Base-by-base conservation (phyloP, 257 asterid species). In the Pogostemon cablin region DNA sequence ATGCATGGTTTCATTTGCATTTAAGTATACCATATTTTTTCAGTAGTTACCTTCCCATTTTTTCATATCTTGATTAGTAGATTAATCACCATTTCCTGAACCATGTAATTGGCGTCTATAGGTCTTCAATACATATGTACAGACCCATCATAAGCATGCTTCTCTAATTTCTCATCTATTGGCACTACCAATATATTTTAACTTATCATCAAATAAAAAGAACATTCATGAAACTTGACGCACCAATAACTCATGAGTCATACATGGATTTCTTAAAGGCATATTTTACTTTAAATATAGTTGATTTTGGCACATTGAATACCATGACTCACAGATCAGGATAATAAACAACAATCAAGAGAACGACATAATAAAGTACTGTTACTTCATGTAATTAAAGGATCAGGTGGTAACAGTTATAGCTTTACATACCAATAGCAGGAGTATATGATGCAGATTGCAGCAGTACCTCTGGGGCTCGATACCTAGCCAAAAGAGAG, bases 381-480 rank as follows among this genome's bases (percentile, higher is more conserved):
- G 50, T 20, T 12, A 66, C 62, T 48, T 58, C 50, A 41, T 54
- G 47, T 10, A 63, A 40, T 7, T 49, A 57, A 63, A 58, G 10
- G 59, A 54, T 25, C 41, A 72, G 9, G 6, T 41, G 40, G 39
- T 9, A 55, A 38, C 55, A 68, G 71, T 7, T 47, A 44, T 35
- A 72, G 73, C 37, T 32, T 67, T 71, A 53, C 89, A 77, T 86
- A 93, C 99, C 99, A 59, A 93, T 80, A 47, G 97, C 91, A 82
- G 99, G 90, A 67, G 95, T 83, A 70, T 93, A 93, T 68, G 79
- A 82, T 56, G 89, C 80, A 57, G 92, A 87, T 44, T 82, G 96
- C 88, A 93, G 71, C 82, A 93, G 81, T 62, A 93, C 97, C 82
- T 93, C 99, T 17, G 97, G 97, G 34, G 99, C 99, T 71, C 99